Evolutionary conservation across 78 protist species (phyloP).

Genomic region (Neovahlkampfia damariscottae): DNA sequence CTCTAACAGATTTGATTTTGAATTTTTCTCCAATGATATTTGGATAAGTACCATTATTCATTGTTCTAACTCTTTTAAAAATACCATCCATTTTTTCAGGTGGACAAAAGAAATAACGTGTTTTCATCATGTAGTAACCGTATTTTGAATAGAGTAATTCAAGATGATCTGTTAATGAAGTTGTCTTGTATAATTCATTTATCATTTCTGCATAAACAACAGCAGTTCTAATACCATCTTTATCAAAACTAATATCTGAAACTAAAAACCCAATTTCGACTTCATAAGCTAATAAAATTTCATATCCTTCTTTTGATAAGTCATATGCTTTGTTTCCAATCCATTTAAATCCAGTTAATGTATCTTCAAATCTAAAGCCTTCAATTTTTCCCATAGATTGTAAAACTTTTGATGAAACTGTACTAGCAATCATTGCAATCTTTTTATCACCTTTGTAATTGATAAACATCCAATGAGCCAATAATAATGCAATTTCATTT

Average conservation of each 20-base stretch:
- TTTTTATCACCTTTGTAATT: background rate
- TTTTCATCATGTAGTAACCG: slow-evolving; percentile 19
- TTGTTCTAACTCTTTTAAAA: slow-evolving; percentile 26
- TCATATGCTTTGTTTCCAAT: slow-evolving; percentile 76
- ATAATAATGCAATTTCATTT: slow-evolving; percentile 86
- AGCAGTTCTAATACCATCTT: slow-evolving; percentile 90
- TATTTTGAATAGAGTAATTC: slow-evolving; percentile 19
- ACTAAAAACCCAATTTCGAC: slow-evolving; percentile 66
- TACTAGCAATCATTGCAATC: slow-evolving; percentile 59
- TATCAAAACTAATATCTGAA: slow-evolving; percentile 66
- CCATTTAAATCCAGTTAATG: slow-evolving; percentile 98
- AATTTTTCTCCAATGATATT: background rate
- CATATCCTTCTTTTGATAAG: slow-evolving; percentile 33
- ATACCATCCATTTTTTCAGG: slow-evolving; percentile 44
- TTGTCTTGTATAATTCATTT: slow-evolving; percentile 16
- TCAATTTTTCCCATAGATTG: slow-evolving; percentile 63
- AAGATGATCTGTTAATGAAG: slow-evolving; percentile 35
- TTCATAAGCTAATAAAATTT: slow-evolving; percentile 74
- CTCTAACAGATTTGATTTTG: slow-evolving; percentile 47
- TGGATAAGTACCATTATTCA: background rate
- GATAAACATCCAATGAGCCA: slow-evolving; percentile 77
- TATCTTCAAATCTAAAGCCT: slow-evolving; percentile 62
- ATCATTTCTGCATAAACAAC: slow-evolving; percentile 72
- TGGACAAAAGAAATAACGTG: slow-evolving; percentile 68
- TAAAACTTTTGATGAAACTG: slow-evolving; percentile 77